Conservation (phyloP, 2,329 filamentous ascomycete genomes). For the Apiospora marii region DNA sequence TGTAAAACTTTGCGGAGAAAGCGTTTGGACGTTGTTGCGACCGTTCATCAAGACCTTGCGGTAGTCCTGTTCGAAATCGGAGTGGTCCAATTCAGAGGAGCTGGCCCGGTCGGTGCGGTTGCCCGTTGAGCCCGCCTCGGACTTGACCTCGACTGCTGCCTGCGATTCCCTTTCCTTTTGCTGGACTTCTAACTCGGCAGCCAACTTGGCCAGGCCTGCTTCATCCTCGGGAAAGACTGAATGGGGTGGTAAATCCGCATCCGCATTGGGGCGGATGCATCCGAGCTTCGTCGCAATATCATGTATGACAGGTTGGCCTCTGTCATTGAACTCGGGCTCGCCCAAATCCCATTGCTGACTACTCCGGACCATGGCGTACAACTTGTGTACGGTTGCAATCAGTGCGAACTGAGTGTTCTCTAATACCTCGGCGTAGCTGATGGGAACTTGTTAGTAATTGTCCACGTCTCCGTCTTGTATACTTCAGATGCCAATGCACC, state of each 20-base stretch:
- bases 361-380: constrained; percentile 69
- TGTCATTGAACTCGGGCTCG: constrained; percentile 70
- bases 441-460: constrained; percentile 4
- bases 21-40: constrained; percentile 52
- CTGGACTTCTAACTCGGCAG: constrained; percentile 60
- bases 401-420: constrained; percentile 72
- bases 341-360: constrained; percentile 66
- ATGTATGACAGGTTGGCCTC: constrained; percentile 69
- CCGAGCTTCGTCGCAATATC: constrained; percentile 71
- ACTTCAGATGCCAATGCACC: background rate
- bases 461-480: background rate
- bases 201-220: constrained; percentile 63
- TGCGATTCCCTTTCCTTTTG: constrained; percentile 48
- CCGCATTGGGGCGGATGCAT: constrained; percentile 68
- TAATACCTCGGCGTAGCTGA: constrained; percentile 68
- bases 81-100: constrained; percentile 63
- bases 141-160: constrained; percentile 39
- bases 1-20: constrained; percentile 62
- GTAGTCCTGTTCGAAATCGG: constrained; percentile 64
- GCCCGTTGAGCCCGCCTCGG: constrained; percentile 46
- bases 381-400: constrained; percentile 70
- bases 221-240: constrained; percentile 69
- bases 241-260: constrained; percentile 65
- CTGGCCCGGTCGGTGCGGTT: constrained; percentile 57
- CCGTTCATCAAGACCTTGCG: constrained; percentile 54